Evolutionary conservation across 352 stramenopile species (phyloP), one percentile per base, ranked within the genome.

Genomic region (Phytophthora brassicae): DNA sequence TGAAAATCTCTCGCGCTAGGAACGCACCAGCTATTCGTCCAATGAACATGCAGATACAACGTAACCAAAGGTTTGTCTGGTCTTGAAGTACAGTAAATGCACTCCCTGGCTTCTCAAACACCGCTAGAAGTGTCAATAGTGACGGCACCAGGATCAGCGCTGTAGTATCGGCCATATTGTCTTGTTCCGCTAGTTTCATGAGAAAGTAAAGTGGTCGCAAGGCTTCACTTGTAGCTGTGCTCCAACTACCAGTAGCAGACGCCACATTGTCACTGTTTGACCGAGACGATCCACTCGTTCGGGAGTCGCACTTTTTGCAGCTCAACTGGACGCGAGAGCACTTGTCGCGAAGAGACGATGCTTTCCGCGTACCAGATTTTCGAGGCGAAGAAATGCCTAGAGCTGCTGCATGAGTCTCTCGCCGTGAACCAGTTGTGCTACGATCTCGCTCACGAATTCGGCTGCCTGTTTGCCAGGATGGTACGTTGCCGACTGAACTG

Each of bases 141-240:
- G 86, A 92, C 33, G 86, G 86, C 17, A 95, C 86, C 26, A 95
- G 66, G 56, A 95, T 91, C 8, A 95, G 76, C 6, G 86, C 86
- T 0, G 84, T 94, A 33, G 86, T 93, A 52, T 95, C 86, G 2
- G 86, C 86, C 86, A 95, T 95, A 45, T 93, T 93, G 64, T 95
- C 86, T 66, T 95, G 86, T 51, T 95, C 86, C 0, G 86, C 86
- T 3, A 95, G 69, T 44, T 95, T 95, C 84, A 95, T 95, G 12
- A 93, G 68, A 63, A 93, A 95, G 46, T 95, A 95, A 2, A 95
- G 63, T 22, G 81, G 84, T 19, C 76, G 71, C 47, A 95, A 51
- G 20, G 87, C 42, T 16, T 77, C 64, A 33, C 68, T 74, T 0
- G 68, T 76, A 33, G 64, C 55, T 31, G 52, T 49, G 44, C 42